A percentile compares a stretch with the other conserved stretches of the same genome.
Evolutionary conservation across 2,329 filamentous ascomycete species (phyloP).

Genomic region (Fragosphaeria purpurea): DNA sequence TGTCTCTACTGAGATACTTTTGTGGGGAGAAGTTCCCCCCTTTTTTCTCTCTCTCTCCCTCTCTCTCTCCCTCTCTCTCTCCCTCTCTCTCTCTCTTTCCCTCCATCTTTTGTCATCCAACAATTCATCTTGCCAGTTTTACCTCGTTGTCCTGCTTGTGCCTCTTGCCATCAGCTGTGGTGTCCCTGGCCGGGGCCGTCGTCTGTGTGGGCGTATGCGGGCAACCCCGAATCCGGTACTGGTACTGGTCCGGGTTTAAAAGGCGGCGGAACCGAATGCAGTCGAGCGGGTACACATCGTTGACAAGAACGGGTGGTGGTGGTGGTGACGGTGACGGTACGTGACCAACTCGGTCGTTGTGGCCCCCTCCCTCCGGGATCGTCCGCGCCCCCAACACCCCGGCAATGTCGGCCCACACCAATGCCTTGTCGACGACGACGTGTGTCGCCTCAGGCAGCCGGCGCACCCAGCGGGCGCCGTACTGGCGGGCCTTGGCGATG

Average conservation of each 20-base stretch:
- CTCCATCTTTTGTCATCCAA: not conserved
- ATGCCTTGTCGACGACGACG: slow-evolving; percentile 62
- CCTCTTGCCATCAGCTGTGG: too few relatives aligned
- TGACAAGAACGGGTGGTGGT: slow-evolving; percentile 43
- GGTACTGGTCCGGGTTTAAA: slow-evolving; percentile 46
- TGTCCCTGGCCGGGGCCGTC: too few relatives aligned
- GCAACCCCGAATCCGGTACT: slow-evolving; percentile 49
- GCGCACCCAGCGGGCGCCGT: slow-evolving; percentile 63
- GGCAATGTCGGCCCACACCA: slow-evolving; percentile 55
- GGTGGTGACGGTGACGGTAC: too few relatives aligned
- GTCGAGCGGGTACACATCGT: slow-evolving; percentile 58
- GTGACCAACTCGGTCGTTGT: not conserved
- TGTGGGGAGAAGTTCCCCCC: not conserved
- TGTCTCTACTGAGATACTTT: not conserved
- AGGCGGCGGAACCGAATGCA: slow-evolving; percentile 51
- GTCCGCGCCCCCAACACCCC: slow-evolving; percentile 35
- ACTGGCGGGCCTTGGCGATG: slow-evolving; percentile 64
- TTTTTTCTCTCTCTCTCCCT: not conserved
- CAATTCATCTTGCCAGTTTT: too few relatives aligned
- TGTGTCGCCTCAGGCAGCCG: slow-evolving; percentile 57
- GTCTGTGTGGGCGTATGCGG: slow-evolving; percentile 12
- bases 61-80: not conserved
- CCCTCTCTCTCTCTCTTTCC: not conserved
- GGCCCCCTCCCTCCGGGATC: too few relatives aligned
- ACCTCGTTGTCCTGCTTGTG: too few relatives aligned